Evolutionary conservation across 345 rosid genomes (phyloP), one percentile per base, ranked within the genome.

Genomic region (Ceriops decandra): DNA sequence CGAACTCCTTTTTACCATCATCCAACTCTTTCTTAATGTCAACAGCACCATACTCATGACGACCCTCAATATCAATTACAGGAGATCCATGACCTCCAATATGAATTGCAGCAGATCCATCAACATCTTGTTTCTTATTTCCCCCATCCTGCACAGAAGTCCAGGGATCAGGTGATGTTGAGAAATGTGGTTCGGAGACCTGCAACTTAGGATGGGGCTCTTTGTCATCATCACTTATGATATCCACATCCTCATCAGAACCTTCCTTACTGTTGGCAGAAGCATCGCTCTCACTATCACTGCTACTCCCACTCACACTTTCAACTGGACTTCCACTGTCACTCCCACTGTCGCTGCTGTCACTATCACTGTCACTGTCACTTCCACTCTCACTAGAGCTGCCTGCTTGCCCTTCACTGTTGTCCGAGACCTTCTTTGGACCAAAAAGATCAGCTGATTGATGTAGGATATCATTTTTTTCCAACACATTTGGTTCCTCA

Each of bases 201-300:
- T 72, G 88, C n/a, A 79, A 31, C 51, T 84, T 80, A 71, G 77
- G 82, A 62, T 68, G 80, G 63, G 76, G 75, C 66, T 80, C 89
- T 79, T 82, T 82, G 70, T 91, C 96, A 81, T 89, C 98, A 70
- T 91, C 91, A 54, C 92, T 75, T 88, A 91, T 86, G 65, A 95
- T 91, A 83, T 95, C 97, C 70, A 91, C 97, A 47, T 95, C 96
- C 81, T 85, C 97, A 83, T 95, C 99, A 71, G 97, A 81, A 8
- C 82, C 97, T 70, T 91, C 90, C 78, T 85, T 88, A 76, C 96
- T 87, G 79, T 85, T 88, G 64, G 96, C 88, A 68, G 96, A 86
- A 80, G 85, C 88, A 79, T 89, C 96, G 67, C 89, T 91, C 59
- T 88, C 97, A 82, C 99, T 91, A 68, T 91, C 93, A 72, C 96